Conservation (phyloP, 257 asterid genomes). For the Linderniella brevidens region DNA sequence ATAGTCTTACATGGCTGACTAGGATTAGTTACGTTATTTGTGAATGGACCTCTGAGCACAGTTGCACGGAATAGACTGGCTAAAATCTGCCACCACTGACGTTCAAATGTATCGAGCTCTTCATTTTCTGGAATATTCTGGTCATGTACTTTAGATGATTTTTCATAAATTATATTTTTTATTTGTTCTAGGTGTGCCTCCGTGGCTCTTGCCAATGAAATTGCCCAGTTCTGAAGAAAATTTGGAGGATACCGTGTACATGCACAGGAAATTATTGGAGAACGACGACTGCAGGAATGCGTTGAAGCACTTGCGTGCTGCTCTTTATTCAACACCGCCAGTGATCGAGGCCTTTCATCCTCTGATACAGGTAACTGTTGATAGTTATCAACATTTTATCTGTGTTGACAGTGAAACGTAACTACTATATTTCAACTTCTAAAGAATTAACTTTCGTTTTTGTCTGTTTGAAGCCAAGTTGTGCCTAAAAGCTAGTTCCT, state of each 20-base stretch:
- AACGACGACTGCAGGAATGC: conserved; percentile 38
- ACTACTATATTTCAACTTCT: background rate
- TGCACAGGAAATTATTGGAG: conserved; percentile 32
- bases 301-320: conserved; percentile 40
- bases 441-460: background rate
- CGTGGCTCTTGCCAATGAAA: conserved; percentile 70
- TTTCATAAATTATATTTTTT: background rate
- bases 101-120: background rate
- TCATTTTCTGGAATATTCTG: background rate
- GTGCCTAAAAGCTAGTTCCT: background rate
- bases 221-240: conserved; percentile 37
- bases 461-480: conserved; percentile 2
- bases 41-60: too few relatives aligned
- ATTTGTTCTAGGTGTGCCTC: conserved; percentile 42
- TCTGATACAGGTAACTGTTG: conserved; percentile 49
- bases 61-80: too few relatives aligned
- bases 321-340: conserved; percentile 47
- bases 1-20: too few relatives aligned
- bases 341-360: conserved; percentile 73
- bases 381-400: background rate
- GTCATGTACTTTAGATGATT: background rate
- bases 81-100: too few relatives aligned
- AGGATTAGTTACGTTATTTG: too few relatives aligned
- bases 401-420: background rate
- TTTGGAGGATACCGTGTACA: conserved; percentile 29